These are phyloP conservation scores for Lactifluus volemus DNA, from an alignment of 768 basidiomycete genomes.

Conservation along the genomic window DNA sequence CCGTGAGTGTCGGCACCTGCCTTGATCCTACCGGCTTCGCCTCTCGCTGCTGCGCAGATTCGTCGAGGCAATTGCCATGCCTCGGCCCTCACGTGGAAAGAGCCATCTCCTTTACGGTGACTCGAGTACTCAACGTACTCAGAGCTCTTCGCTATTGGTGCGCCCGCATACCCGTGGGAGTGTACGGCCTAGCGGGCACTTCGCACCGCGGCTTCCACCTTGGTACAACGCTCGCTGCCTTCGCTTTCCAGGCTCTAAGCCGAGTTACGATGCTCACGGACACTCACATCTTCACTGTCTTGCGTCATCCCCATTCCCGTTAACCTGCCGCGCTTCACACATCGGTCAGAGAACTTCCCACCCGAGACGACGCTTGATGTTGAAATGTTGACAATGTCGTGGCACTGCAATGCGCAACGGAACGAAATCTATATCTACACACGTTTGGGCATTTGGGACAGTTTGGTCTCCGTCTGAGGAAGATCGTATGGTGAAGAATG, in stretches of 20 bases:
- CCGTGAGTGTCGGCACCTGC: conserved; percentile 6
- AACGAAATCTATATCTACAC: not conserved
- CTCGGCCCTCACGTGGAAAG: not conserved
- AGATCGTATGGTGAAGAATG: not conserved
- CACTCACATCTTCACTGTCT: not conserved
- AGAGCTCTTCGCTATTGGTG: not conserved
- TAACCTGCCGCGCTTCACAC: not conserved
- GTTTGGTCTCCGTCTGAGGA: not conserved
- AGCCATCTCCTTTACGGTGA: not conserved
- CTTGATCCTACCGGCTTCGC: not conserved
- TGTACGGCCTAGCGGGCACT: not conserved
- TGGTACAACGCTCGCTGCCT: not conserved
- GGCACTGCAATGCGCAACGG: not conserved
- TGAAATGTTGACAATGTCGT: not conserved
- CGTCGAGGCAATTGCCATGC: not conserved
- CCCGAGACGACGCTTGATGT: not conserved
- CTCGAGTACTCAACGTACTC: not conserved
- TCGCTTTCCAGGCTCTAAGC: not conserved
- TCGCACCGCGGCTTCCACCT: not conserved
- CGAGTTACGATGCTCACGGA: not conserved
- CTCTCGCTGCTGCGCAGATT: not conserved
- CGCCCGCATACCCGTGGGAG: not conserved
- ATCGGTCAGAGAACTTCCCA: not conserved
- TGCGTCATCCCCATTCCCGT: not conserved
- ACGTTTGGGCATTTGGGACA: not conserved